Evolutionary conservation across 306 rosid species (phyloP), one percentile per base, ranked within the genome.

Genomic region (Purshia tridentata): DNA sequence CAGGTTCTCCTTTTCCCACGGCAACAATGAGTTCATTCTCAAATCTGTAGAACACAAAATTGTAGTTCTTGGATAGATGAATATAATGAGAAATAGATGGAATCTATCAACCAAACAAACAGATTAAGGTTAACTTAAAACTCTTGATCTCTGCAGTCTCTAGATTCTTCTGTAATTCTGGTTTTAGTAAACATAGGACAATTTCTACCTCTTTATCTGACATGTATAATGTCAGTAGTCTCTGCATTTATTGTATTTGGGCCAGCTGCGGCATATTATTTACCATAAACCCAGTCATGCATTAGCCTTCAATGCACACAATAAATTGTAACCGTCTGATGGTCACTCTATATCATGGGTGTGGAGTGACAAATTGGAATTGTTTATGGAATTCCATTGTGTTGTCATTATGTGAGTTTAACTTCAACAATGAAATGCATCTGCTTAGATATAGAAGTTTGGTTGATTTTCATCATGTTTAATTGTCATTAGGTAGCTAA

Each of bases 1-100:
- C 91, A 85, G 98, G 98, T 48, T 93, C 92, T 65, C 98, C 97
- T 82, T 93, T 93, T 65, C 98, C 98, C 75, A 78, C 94, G 63
- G 97, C 98, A 74, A 93, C 87, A 78, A 88, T 37, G 59, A 91
- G 85, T 69, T 91, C 87, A 68, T 89, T 87, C 77, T 89, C 84
- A 80, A 77, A 89, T 81, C 98, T 91, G 92, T 35, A 22, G 14
- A 70, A 14, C 47, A 59, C 18, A 67, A 77, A 23, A 55, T 8
- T 59, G 41, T 23, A 65, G 67, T 9, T 51, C 59, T 70, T 37
- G 48, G 19, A 67, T 23, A 69, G 69, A 81, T 35, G 19, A 80
- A 75, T 65, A 48, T 18, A 65, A 51, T 4, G 9, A 22, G 37
- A 76, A 4, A 9, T 48, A 68, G 49, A 66, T 47, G 71, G 15